phyloP scores from a whole-genome alignment of 2,329 filamentous ascomycete species.

The Xylariaceae sp. region DNA sequence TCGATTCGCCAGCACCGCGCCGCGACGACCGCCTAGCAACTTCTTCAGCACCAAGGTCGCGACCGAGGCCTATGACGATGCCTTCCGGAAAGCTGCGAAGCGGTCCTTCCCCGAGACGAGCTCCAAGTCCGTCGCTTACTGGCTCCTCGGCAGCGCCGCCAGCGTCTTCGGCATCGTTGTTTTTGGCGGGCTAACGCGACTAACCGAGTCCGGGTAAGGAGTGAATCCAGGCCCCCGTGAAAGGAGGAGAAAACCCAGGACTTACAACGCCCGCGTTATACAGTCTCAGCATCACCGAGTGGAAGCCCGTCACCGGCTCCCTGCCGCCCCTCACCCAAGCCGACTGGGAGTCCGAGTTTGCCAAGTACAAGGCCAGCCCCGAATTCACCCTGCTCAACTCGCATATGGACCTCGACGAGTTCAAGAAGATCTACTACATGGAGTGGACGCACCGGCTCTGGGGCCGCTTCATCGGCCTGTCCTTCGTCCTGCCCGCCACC shows the following conservation, averaged over 20 bases:
- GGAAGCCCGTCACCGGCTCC: constrained; percentile 92
- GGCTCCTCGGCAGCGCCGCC: constrained; percentile 84
- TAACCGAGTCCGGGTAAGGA: constrained; percentile 88
- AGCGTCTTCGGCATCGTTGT: constrained; percentile 97
- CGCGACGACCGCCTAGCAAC: constrained; percentile 14
- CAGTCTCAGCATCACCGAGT: constrained; percentile 97
- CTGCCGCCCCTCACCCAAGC: constrained; percentile 72
- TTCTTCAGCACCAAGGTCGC: constrained; percentile 17
- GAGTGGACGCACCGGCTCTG: constrained; percentile 96
- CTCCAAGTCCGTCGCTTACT: constrained; percentile 78
- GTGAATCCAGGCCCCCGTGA: no score
- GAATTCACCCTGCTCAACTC: constrained; percentile 92
- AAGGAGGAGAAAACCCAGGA: no score
- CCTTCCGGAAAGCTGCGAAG: constrained; percentile 18
- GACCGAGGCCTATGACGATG: not conserved
- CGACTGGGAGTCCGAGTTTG: constrained; percentile 91
- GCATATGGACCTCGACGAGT: constrained; percentile 87
- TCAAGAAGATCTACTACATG: constrained; percentile 99
- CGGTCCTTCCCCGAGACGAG: constrained; percentile 55
- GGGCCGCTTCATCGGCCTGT: constrained; percentile 86
- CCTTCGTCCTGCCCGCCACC: constrained; percentile 80
- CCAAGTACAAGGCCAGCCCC: constrained; percentile 86
- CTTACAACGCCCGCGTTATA: not conserved
- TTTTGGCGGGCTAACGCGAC: constrained; percentile 85
- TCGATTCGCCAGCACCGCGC: constrained; percentile 29